Evolutionary conservation across 768 basidiomycete genomes (phyloP).

Genomic region (Psilocybe cubensis): DNA sequence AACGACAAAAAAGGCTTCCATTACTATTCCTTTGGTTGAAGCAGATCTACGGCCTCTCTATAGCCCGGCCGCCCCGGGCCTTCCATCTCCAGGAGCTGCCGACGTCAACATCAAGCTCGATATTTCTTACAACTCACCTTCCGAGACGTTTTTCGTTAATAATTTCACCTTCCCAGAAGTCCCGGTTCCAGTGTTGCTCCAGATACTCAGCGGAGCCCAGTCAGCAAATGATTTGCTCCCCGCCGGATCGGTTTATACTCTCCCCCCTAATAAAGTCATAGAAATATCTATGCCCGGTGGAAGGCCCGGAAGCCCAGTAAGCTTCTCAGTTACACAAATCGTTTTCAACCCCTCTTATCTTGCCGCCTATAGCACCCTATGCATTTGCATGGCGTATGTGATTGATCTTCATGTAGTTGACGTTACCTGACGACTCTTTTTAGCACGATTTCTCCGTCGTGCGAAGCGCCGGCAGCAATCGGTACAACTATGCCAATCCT

Average conservation of each 20-base stretch:
- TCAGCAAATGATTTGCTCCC: conserved; percentile 43
- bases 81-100: conserved; percentile 34
- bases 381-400: conserved; percentile 50
- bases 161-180: conserved; percentile 26
- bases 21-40: conserved; percentile 35
- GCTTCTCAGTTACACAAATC: background rate
- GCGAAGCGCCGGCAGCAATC: conserved; percentile 39
- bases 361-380: conserved; percentile 38
- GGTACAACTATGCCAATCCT: conserved; percentile 55
- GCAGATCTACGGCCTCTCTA: conserved; percentile 35
- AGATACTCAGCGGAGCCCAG: conserved; percentile 49
- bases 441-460: conserved; percentile 32
- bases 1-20: conserved; percentile 43
- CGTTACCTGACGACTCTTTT: conserved; percentile 7
- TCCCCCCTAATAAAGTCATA: conserved; percentile 50
- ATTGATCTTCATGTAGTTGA: background rate
- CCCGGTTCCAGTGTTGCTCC: conserved; percentile 50
- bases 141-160: conserved; percentile 14
- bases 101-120: conserved; percentile 39
- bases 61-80: conserved; percentile 31
- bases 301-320: conserved; percentile 26
- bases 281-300: conserved; percentile 49
- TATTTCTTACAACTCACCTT: conserved; percentile 25
- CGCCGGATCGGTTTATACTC: conserved; percentile 40
- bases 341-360: background rate